Conservation (phyloP, 768 basidiomycete species). For the Mycena maculata region DNA sequence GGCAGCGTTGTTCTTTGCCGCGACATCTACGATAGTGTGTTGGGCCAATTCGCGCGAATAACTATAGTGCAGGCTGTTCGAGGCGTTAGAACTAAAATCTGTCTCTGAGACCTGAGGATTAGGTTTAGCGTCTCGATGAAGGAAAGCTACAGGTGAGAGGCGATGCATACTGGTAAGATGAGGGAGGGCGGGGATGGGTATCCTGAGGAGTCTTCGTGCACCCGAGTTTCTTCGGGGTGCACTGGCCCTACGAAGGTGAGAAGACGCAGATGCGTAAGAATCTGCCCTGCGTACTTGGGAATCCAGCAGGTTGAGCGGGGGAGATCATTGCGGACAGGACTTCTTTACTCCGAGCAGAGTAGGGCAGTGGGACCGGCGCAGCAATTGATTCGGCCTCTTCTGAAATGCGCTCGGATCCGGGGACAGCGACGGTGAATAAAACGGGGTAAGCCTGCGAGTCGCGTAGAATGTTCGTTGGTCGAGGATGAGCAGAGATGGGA, state of each 20-base stretch:
- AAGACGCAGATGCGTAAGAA: too few relatives aligned
- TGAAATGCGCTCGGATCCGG: neutral
- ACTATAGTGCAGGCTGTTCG: neutral
- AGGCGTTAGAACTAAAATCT: conserved; percentile 14
- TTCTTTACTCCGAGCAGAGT: conserved; percentile 42
- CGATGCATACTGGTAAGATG: neutral
- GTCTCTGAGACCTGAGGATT: neutral
- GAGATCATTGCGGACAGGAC: conserved; percentile 47
- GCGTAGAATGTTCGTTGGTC: conserved; percentile 16
- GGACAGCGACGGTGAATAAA: neutral
- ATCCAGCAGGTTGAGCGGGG: conserved; percentile 24
- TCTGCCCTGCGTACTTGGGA: neutral
- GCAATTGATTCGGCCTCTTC: conserved; percentile 35
- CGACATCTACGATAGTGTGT: neutral
- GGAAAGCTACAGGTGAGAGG: neutral
- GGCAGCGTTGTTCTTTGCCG: too few relatives aligned
- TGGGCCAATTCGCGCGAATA: conserved; percentile 4
- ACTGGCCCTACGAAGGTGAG: conserved; percentile 4
- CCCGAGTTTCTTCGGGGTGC: too few relatives aligned
- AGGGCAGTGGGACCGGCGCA: conserved; percentile 46
- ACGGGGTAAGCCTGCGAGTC: conserved; percentile 25
- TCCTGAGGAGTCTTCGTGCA: too few relatives aligned
- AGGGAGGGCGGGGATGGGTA: too few relatives aligned
- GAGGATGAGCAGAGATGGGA: neutral
- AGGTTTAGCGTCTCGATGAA: neutral